Conservation (phyloP, 2,329 filamentous ascomycete species). For the Zarea fungicola region DNA sequence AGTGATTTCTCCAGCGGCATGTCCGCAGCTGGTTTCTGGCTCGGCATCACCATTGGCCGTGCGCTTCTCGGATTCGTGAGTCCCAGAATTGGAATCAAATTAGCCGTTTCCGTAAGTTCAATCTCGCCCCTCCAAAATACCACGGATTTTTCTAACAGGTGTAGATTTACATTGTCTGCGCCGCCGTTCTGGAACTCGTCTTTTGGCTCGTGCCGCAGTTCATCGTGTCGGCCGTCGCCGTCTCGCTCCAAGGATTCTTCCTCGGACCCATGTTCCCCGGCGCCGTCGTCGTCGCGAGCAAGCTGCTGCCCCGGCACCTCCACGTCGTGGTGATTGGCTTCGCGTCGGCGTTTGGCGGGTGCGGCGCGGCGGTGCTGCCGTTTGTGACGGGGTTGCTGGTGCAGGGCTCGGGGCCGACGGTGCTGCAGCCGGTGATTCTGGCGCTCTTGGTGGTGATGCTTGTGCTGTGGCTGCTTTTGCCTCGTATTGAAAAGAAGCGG, state of each 20-base stretch:
- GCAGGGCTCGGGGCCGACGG: constrained; percentile 47
- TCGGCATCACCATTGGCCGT: constrained; percentile 69
- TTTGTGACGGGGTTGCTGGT: constrained; percentile 64
- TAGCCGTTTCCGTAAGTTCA: constrained; percentile 40
- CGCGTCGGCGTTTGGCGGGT: constrained; percentile 68
- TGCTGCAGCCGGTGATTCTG: constrained; percentile 53
- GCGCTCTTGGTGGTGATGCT: constrained; percentile 41
- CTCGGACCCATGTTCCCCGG: constrained; percentile 73
- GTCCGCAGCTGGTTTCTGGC: constrained; percentile 75
- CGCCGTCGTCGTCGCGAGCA: constrained; percentile 64
- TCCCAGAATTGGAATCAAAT: constrained; percentile 63
- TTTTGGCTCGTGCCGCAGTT: constrained; percentile 81
- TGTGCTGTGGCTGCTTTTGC: constrained; percentile 42
- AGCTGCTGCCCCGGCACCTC: constrained; percentile 62
- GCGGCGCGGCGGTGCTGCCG: constrained; percentile 63
- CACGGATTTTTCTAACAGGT: no score
- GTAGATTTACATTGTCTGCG: constrained; percentile 58
- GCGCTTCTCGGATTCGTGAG: constrained; percentile 70
- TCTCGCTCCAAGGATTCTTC: constrained; percentile 71
- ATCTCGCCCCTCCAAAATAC: not conserved
- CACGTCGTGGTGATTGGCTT: constrained; percentile 76
- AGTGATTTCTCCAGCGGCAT: constrained; percentile 65
- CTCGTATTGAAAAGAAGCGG: constrained; percentile 35
- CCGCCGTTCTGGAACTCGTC: constrained; percentile 62
- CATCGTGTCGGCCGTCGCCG: constrained; percentile 66